Evolutionary conservation across 2,329 filamentous ascomycete species (phyloP).

Genomic region (Xylariaceae sp.): DNA sequence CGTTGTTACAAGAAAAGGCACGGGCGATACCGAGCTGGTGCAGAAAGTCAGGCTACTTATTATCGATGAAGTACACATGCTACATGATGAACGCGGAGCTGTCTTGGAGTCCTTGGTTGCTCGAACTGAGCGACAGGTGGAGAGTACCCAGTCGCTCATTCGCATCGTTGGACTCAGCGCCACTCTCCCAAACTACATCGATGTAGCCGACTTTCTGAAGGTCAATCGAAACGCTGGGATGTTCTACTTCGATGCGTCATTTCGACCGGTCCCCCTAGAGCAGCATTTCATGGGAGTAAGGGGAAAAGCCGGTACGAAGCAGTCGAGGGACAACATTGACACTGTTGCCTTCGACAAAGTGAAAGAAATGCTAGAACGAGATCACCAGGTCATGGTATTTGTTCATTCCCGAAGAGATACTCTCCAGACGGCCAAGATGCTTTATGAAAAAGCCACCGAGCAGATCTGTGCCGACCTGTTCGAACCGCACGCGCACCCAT

Average conservation of each 20-base stretch:
- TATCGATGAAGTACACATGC: constrained; percentile 98
- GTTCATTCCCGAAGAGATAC: constrained; percentile 96
- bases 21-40: constrained; percentile 92
- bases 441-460: constrained; percentile 81
- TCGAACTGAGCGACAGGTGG: constrained; percentile 89
- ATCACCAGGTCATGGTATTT: constrained; percentile 99
- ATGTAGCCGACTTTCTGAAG: constrained; percentile 93
- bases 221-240: constrained; percentile 89
- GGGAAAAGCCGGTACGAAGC: constrained; percentile 74
- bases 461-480: constrained; percentile 74
- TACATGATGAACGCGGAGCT: constrained; percentile 93
- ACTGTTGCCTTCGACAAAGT: constrained; percentile 88
- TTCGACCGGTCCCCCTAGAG: constrained; percentile 89
- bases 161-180: constrained; percentile 93
- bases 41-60: constrained; percentile 95
- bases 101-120: constrained; percentile 95
- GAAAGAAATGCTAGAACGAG: constrained; percentile 78
- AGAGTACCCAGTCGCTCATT: constrained; percentile 95
- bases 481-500: constrained; percentile 69
- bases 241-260: constrained; percentile 96
- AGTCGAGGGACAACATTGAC: constrained; percentile 84
- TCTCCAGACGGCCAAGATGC: constrained; percentile 73
- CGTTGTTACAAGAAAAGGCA: constrained; percentile 93
- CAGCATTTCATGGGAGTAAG: constrained; percentile 97
- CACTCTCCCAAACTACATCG: constrained; percentile 91